Conservation (phyloP, 169 alveolate species). For the Besnoitia besnoiti region DNA sequence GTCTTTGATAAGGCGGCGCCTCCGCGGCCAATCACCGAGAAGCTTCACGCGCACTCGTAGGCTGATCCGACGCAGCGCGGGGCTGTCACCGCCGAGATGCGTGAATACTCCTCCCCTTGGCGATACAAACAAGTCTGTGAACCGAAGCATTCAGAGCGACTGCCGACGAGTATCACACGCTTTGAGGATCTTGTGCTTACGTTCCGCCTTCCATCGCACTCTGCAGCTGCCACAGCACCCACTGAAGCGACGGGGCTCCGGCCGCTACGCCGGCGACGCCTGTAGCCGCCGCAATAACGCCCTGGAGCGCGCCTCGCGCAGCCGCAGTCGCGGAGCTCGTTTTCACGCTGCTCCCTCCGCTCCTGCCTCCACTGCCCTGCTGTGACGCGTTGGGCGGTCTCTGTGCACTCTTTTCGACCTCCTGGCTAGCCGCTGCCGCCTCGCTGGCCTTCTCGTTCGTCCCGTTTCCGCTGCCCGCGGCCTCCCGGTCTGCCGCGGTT, state of each 20-base stretch:
- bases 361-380: not conserved
- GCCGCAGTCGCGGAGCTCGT: slow-evolving; percentile 22
- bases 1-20: too few species aligned
- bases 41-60: too few species aligned
- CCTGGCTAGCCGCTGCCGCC: not conserved
- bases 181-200: too few species aligned
- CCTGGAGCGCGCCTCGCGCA: slow-evolving; percentile 24
- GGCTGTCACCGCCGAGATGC: too few species aligned
- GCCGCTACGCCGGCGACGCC: slow-evolving; percentile 60
- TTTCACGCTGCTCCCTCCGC: not conserved
- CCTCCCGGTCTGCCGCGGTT: not conserved
- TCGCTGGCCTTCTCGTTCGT: not conserved
- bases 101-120: too few species aligned
- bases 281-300: slow-evolving; percentile 32
- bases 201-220: slow-evolving; percentile 46
- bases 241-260: slow-evolving; percentile 55
- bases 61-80: too few species aligned
- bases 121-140: too few species aligned
- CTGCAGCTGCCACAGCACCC: slow-evolving; percentile 66
- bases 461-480: not conserved
- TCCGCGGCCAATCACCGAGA: too few species aligned
- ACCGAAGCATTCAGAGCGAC: too few species aligned
- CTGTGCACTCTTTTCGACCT: not conserved
- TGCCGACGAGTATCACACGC: too few species aligned
- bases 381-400: not conserved